These are phyloP conservation scores for Metschnikowia sp. DNA, from an alignment of 805 yeast species.

Conservation along the genomic window DNA sequence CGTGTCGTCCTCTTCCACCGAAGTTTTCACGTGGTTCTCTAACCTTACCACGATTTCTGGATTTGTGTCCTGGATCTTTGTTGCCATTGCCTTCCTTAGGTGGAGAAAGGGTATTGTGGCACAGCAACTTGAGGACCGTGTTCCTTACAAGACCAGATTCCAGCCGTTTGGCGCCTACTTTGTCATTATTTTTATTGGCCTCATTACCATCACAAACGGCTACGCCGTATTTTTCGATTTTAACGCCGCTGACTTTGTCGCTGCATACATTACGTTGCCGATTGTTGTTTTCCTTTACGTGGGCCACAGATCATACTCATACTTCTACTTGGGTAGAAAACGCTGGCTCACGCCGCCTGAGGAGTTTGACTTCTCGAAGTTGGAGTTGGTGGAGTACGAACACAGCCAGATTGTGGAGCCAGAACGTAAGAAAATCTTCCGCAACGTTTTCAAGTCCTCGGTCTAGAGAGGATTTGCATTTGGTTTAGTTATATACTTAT, in stretches of 20 bases:
- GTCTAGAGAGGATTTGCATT: too few species aligned
- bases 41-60: constrained; percentile 67
- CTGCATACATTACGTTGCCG: constrained; percentile 69
- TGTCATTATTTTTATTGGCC: constrained; percentile 44
- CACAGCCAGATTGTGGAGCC: constrained; percentile 34
- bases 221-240: constrained; percentile 64
- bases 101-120: constrained; percentile 60
- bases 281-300: constrained; percentile 49
- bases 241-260: constrained; percentile 56
- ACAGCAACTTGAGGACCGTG: constrained; percentile 52
- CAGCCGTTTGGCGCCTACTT: constrained; percentile 61
- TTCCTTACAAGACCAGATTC: constrained; percentile 52
- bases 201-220: constrained; percentile 70
- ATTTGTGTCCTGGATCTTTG: constrained; percentile 59
- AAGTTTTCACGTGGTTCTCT: constrained; percentile 62
- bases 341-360: constrained; percentile 48
- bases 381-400: constrained; percentile 58
- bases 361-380: constrained; percentile 58
- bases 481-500: too few species aligned
- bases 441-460: constrained; percentile 1
- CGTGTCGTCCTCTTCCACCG: constrained; percentile 48
- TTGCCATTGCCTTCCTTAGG: constrained; percentile 51
- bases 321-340: constrained; percentile 22
- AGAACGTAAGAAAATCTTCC: background rate
- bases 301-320: constrained; percentile 53